Evolutionary conservation across 805 yeast genomes (phyloP), one percentile per base, ranked within the genome.

Genomic region (Saccharomycopsis olivae): DNA sequence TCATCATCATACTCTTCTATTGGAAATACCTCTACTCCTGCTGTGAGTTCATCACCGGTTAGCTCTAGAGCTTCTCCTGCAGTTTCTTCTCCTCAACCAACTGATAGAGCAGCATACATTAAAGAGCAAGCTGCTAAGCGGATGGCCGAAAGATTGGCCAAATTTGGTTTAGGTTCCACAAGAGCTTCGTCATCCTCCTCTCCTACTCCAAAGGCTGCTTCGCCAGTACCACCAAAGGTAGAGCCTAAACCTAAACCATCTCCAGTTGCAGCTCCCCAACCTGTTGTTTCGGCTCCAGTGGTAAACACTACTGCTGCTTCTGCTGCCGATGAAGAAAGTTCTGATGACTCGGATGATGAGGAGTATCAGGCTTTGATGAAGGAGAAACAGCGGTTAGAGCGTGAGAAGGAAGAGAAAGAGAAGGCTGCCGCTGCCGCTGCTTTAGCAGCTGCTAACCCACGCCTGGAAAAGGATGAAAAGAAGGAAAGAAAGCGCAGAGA

Each of bases 81-180:
- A 23, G 30, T 36, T 29, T 45, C 49, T 21, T 38, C 53, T 2
- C 64, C 56, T 23, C 62, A 74, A 9, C 68, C 82, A 1, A 81
- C 74, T 43, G 88, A 82, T 34, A 66, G 94, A 45, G 72, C 92
- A 4, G 80, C 84, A n/a, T 71, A 73, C 51, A 75, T 85, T 39
- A 86, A 84, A 56, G 89, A 86, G 14, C 89, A 83, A 53, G 85
- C 85, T 2, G 71, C 71, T 1, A 76, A 78, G 52, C 72, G 83
- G 58, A 86, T 87, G 96, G 78, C 76, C 46, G 94, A 83, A 51
- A 68, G 86, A 51, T 66, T 86, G 52, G 94, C 94, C 2, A 81
- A 78, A 47, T 66, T 86, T 42, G 95, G 95, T 2, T 71, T 85
- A 44, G 60, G 67, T 17, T n/a, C n/a, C n/a, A n/a, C n/a, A n/a